Evolutionary conservation across 148 eudicot genomes (phyloP), one percentile per base, ranked within the genome.

Genomic region (Oxyria digyna): DNA sequence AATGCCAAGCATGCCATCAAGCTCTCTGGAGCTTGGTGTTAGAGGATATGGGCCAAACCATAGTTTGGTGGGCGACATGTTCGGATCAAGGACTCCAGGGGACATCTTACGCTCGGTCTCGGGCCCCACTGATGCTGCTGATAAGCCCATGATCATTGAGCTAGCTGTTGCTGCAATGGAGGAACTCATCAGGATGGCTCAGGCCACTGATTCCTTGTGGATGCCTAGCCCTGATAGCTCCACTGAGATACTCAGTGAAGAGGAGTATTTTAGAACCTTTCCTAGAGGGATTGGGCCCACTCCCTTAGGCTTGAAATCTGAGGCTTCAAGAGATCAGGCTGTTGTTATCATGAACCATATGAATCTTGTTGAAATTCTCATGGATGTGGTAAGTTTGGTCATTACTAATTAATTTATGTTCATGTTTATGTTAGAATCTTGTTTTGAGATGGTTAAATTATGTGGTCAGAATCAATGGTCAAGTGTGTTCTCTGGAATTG

Each of bases 81-180:
- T 77, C 55, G 97, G 88, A n/a, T n/a, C 42, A 18, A 80, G 66
- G 5, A 80, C 87, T 8, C 45, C 46, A 2, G 82, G 87, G 18
- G 97, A 91, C 55, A 84, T 90, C 57, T 76, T 94, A 14, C 74
- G 96, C 59, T 81, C 96, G 7, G 81, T 95, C 2, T 80, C 89
- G 1, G 88, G 88, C 15, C 93, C 99, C 0, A 77, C 86, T 0
- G 99, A 88, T 63, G 89, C 92, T 1, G 91, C 92, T 1, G 91
- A 88, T 31, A 95, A 87, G 73, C 88, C 96, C 0, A 68, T 91
- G 80, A 87, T 91, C 68, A 82, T 91, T 46, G 96, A 95, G 87
- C 77, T 91, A 0, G 97, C 96, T 1, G 91, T 91, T 32, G 93
- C 96, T 33, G 99, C 99, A 13, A 95, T 91, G 93, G 99, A 95